phyloP scores from a whole-genome alignment of 2,329 filamentous ascomycete genomes.

The Xylaria sp. region DNA sequence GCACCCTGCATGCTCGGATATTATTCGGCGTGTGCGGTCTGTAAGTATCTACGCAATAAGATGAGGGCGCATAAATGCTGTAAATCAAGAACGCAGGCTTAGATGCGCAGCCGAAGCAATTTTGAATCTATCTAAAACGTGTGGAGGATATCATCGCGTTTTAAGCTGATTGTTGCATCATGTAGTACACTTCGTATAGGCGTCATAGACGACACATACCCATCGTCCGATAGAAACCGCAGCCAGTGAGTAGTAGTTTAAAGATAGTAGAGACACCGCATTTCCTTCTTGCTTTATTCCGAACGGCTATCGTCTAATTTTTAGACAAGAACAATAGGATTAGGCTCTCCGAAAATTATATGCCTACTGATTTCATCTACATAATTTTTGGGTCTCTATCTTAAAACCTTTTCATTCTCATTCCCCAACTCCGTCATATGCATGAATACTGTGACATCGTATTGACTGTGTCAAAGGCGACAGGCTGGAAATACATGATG shows the following conservation, averaged over 20 bases:
- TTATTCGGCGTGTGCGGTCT: no score
- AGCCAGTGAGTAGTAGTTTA: background rate
- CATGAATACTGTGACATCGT: constrained; percentile 5
- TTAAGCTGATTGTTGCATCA: no score
- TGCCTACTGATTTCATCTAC: background rate
- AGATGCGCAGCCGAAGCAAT: no score
- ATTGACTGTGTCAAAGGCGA: background rate
- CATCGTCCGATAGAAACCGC: background rate
- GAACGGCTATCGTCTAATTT: background rate
- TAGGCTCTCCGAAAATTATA: background rate
- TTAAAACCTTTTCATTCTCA: background rate
- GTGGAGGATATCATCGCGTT: no score
- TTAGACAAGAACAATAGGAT: background rate
- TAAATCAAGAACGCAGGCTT: no score
- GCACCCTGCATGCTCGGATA: no score
- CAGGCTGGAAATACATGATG: background rate
- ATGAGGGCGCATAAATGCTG: no score
- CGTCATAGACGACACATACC: background rate
- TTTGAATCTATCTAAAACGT: no score
- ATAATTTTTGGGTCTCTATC: background rate
- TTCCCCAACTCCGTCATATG: background rate
- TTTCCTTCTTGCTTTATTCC: background rate
- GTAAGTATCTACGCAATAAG: no score
- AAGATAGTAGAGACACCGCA: background rate
- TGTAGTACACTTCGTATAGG: background rate